phyloP scores from a whole-genome alignment of 495 filamentous ascomycete genomes.

The Talaromyces liani region DNA sequence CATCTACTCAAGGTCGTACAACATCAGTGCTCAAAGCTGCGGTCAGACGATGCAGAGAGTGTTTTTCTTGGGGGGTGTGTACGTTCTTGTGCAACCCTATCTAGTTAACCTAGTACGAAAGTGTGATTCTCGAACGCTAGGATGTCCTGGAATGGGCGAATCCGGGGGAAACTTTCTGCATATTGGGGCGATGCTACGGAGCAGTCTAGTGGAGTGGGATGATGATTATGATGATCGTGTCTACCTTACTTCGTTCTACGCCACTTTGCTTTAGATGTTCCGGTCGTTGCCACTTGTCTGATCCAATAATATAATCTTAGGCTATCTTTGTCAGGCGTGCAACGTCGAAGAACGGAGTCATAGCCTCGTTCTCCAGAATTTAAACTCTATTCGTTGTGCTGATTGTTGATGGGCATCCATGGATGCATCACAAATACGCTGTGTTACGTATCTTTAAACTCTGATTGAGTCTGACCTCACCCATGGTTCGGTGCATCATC shows the following conservation, averaged over 20 bases:
- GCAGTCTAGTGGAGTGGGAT: neutral
- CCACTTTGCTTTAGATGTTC: neutral
- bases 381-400: neutral
- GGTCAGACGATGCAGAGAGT: neutral
- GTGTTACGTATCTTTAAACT: neutral
- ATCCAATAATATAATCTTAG: neutral
- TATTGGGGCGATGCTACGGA: neutral
- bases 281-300: neutral
- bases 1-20: neutral
- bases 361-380: neutral
- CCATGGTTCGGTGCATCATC: neutral
- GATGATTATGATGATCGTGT: neutral
- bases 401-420: neutral
- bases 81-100: neutral
- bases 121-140: neutral
- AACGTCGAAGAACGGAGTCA: neutral
- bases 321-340: neutral
- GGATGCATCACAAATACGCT: neutral
- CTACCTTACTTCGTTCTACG: neutral
- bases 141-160: neutral
- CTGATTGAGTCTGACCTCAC: neutral
- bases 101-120: too few species aligned
- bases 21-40: neutral
- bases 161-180: neutral
- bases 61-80: neutral